Conservation (phyloP, 352 stramenopile species). For the Globisporangium splendens region DNA sequence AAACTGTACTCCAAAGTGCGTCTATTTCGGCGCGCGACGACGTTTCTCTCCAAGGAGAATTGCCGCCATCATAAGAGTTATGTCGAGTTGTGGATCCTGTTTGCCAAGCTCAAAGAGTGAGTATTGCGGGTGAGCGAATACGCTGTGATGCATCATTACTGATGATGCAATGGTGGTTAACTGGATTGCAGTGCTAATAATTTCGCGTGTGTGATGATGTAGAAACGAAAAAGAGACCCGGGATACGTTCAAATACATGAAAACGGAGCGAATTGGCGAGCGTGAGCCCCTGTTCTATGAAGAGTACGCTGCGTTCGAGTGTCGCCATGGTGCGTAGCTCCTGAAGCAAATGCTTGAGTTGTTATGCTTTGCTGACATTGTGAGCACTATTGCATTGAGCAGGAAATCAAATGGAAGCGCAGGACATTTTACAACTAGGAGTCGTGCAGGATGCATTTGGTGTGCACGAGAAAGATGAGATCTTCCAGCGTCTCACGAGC, state of each 20-base stretch:
- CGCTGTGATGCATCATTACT: too few relatives aligned
- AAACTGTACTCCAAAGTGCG: constrained; percentile 39
- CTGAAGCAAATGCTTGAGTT: not conserved
- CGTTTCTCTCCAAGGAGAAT: constrained; percentile 29
- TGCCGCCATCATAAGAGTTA: constrained; percentile 31
- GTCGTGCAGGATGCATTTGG: constrained; percentile 41
- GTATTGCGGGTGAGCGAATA: constrained; percentile 8
- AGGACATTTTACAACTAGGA: constrained; percentile 52
- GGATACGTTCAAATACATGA: constrained; percentile 58
- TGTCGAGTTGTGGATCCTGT: constrained; percentile 61
- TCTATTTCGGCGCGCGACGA: constrained; percentile 39
- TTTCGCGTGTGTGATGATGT: not conserved
- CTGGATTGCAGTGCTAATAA: too few relatives aligned
- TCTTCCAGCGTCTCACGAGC: constrained; percentile 31
- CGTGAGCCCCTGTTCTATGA: constrained; percentile 50
- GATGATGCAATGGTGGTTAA: too few relatives aligned
- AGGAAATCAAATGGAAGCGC: constrained; percentile 43
- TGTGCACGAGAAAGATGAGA: constrained; percentile 30
- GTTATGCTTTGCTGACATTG: not conserved
- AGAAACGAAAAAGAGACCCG: constrained; percentile 44
- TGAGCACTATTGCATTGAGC: not conserved
- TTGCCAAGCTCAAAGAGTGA: constrained; percentile 46
- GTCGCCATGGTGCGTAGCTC: constrained; percentile 21
- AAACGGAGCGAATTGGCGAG: constrained; percentile 46
- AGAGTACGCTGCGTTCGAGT: constrained; percentile 66